Conservation (phyloP, 1,139 yeast species). For the Candida sojae region DNA sequence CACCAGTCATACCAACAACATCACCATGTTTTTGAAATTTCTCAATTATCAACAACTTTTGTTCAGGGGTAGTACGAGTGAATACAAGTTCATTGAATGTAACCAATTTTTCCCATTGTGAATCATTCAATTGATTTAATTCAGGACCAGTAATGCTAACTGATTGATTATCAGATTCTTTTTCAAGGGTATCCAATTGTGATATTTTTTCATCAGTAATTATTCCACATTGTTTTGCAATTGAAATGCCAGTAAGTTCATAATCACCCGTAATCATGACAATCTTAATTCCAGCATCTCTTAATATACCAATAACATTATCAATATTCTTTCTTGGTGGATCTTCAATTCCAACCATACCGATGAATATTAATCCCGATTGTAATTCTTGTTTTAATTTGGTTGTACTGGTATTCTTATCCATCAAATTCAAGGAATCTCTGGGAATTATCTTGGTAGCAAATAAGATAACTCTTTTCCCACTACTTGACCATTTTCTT, state of each 20-base stretch:
- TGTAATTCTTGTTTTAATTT: constrained; percentile 15
- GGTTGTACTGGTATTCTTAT: constrained; percentile 17
- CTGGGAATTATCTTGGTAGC: constrained; percentile 28
- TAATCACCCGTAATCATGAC: constrained; percentile 60
- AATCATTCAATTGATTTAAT: constrained; percentile 34
- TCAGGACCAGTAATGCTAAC: constrained; percentile 44
- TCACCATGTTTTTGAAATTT: constrained; percentile 48
- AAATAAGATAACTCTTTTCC: constrained; percentile 48
- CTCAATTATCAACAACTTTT: constrained; percentile 49
- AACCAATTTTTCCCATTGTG: constrained; percentile 43
- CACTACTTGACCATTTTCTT: constrained; percentile 39
- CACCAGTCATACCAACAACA: constrained; percentile 55
- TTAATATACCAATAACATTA: constrained; percentile 37
- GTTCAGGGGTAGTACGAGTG: constrained; percentile 58
- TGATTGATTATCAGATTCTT: constrained; percentile 18
- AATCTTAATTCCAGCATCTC: constrained; percentile 51
- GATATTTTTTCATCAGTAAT: constrained; percentile 31
- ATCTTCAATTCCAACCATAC: constrained; percentile 51
- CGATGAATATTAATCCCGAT: constrained; percentile 31
- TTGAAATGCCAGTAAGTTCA: constrained; percentile 53
- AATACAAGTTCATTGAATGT: constrained; percentile 48
- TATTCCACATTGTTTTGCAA: constrained; percentile 51
- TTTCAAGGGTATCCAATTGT: constrained; percentile 20
- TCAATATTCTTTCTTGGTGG: constrained; percentile 52
- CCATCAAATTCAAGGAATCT: constrained; percentile 9